Evolutionary conservation across 2,329 filamentous ascomycete species (phyloP), one percentile per base, ranked within the genome.

Genomic region (Colletotrichum tropicale): DNA sequence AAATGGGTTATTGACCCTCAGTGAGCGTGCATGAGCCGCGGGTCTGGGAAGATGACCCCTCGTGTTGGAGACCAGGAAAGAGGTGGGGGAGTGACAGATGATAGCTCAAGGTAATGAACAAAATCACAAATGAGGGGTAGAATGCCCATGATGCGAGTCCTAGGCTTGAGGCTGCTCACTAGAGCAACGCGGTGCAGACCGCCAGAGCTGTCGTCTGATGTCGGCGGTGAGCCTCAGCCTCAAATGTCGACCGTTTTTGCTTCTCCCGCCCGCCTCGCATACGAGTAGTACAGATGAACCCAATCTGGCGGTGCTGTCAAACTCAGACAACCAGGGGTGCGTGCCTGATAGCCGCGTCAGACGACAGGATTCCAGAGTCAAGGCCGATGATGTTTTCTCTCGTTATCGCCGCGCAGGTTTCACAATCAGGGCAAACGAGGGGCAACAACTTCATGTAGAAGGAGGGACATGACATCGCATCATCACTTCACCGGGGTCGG

Each of bases 191-290:
- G 61, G 1, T 34, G 66, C 58, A 74, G 61, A 66, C 61, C 61
- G 67, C 71, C 32, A 66, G 67, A 74, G 18, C 8, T 34, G 28
- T 61, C 61, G 24, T 62, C 67, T 62, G 30, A 32, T 43, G 68
- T 66, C 48, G 52, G 72, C 67, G 72, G 68, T 75, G 68, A 71
- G 30, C 10, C 58, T 66, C 34, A 60, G 26, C 65, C 38, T 69
- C 38, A 56, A 12, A 18, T 21, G 26, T 34, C 26, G 24, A 18
- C 21, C 15, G 34, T 8, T 32, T 34, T 6, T n/a, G n/a, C 55
- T 9, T 30, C 38, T 70, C 36, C 24, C n/a, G 56, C 61, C 28
- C 4, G 55, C 21, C 10, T 26, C 9, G 26, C 56, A 8, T 6
- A 18, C 18, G 52, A 52, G 34, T 61, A 26, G 10, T 15, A 36